phyloP scores from a whole-genome alignment of 2,329 filamentous ascomycete genomes.

The Phaeosphaeriaceae sp. region DNA sequence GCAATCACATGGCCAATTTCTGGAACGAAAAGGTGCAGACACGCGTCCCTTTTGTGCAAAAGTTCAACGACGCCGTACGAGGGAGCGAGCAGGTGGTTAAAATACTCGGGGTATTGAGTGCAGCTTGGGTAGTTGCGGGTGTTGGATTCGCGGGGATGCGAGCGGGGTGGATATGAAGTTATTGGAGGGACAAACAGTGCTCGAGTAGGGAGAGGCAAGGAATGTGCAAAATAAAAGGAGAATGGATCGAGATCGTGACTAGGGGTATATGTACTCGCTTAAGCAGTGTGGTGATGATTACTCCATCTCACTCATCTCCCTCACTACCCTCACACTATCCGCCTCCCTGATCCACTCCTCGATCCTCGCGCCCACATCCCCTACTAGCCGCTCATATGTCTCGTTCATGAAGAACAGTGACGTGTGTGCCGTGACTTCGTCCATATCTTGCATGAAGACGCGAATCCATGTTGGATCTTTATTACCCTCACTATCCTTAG shows the following conservation, averaged over 20 bases:
- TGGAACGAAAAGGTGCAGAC: slow-evolving; percentile 44
- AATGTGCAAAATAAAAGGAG: no score
- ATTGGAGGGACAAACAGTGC: no score
- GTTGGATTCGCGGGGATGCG: slow-evolving; percentile 23
- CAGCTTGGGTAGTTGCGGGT: slow-evolving; percentile 28
- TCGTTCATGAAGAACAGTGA: slow-evolving; percentile 77
- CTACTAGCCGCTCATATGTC: slow-evolving; percentile 79
- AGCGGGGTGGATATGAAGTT: slow-evolving; percentile 10
- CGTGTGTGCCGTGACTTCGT: slow-evolving; percentile 86
- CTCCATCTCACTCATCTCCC: slow-evolving; percentile 20
- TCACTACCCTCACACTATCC: slow-evolving; percentile 41
- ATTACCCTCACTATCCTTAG: slow-evolving; percentile 63
- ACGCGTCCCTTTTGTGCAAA: slow-evolving; percentile 44
- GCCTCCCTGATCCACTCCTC: slow-evolving; percentile 75
- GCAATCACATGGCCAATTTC: slow-evolving; percentile 39
- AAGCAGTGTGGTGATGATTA: no score
- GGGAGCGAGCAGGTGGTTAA: slow-evolving; percentile 39
- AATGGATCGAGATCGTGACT: no score
- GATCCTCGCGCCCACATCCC: slow-evolving; percentile 73
- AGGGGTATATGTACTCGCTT: background rate
- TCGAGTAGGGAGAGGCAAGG: no score
- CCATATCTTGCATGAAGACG: slow-evolving; percentile 81
- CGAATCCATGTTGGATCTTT: slow-evolving; percentile 78
- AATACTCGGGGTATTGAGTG: slow-evolving; percentile 28
- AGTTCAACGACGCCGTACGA: slow-evolving; percentile 47